These are phyloP conservation scores for Camillea tinctor DNA, from an alignment of 2,329 filamentous ascomycete species.

Conservation along the genomic window DNA sequence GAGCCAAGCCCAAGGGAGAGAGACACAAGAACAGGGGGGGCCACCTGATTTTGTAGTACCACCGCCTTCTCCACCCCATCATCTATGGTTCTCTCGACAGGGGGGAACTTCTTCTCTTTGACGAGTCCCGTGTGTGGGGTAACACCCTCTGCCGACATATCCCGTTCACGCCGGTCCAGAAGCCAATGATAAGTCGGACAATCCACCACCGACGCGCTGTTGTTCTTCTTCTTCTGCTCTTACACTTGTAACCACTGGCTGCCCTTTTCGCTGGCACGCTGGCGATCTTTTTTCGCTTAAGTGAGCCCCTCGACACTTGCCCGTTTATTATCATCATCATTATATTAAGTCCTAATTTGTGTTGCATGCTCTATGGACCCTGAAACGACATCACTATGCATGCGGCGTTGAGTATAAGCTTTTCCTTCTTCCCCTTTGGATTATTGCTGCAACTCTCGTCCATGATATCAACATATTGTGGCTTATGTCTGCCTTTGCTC, in stretches of 20 bases:
- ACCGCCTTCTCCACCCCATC: background rate
- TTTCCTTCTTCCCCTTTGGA: background rate
- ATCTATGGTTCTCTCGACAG: background rate
- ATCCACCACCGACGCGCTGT: conserved; percentile 18
- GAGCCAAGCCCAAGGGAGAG: conserved; percentile 12
- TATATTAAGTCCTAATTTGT: background rate
- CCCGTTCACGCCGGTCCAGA: conserved; percentile 20
- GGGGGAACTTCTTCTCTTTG: background rate
- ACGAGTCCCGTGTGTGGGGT: conserved; percentile 24
- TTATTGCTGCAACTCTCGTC: background rate
- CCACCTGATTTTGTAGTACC: conserved; percentile 27
- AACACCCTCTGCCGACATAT: conserved; percentile 25
- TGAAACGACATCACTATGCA: background rate
- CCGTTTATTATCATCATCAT: background rate
- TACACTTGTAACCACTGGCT: background rate
- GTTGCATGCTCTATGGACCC: background rate
- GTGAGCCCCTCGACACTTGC: background rate
- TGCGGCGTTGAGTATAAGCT: background rate
- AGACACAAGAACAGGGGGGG: conserved; percentile 23
- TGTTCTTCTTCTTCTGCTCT: background rate
- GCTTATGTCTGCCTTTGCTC: background rate
- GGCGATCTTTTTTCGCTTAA: background rate
- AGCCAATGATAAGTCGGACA: conserved; percentile 21
- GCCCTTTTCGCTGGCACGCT: background rate
- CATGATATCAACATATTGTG: background rate